Conservation (phyloP, 805 yeast genomes). For the Metschnikowia bowlesiae region DNA sequence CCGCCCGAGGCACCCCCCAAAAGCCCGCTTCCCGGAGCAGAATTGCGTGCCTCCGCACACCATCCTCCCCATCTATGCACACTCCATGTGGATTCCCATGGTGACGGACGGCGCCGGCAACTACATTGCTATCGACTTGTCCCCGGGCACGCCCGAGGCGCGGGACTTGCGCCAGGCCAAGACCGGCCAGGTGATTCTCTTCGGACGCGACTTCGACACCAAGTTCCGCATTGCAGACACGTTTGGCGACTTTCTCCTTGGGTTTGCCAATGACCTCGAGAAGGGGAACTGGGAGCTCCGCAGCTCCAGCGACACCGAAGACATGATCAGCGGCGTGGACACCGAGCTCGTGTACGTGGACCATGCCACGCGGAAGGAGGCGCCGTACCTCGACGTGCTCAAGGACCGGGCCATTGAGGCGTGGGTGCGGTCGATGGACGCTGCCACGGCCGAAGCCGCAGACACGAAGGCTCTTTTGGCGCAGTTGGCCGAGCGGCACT, state of each 20-base stretch:
- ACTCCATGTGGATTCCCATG: conserved; percentile 87
- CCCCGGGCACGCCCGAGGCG: conserved; percentile 13
- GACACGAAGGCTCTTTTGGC: conserved; percentile 4
- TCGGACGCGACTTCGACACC: conserved; percentile 91
- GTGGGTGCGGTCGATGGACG: conserved; percentile 28
- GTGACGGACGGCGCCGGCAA: conserved; percentile 87
- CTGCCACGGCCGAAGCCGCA: conserved; percentile 9
- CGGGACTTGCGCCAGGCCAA: conserved; percentile 22
- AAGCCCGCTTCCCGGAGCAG: conserved; percentile 38
- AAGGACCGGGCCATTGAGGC: conserved; percentile 28
- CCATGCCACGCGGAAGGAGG: conserved; percentile 42
- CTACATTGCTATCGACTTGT: conserved; percentile 82
- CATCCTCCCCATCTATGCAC: conserved; percentile 76
- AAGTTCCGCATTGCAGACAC: conserved; percentile 81
- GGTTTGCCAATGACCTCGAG: conserved; percentile 84
- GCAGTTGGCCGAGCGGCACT: conserved; percentile 6
- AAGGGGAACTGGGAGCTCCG: conserved; percentile 73
- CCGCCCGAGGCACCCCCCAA: neutral
- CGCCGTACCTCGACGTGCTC: conserved; percentile 39
- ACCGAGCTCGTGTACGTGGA: conserved; percentile 73
- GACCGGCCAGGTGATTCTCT: conserved; percentile 88
- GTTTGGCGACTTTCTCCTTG: conserved; percentile 83
- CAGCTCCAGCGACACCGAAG: conserved; percentile 34
- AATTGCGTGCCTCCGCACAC: conserved; percentile 73
- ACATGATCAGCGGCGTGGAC: conserved; percentile 53